A percentile compares a stretch with the other conserved stretches of the same genome.
Evolutionary conservation across 805 yeast genomes (phyloP).

Genomic region (Candida chauliodis): DNA sequence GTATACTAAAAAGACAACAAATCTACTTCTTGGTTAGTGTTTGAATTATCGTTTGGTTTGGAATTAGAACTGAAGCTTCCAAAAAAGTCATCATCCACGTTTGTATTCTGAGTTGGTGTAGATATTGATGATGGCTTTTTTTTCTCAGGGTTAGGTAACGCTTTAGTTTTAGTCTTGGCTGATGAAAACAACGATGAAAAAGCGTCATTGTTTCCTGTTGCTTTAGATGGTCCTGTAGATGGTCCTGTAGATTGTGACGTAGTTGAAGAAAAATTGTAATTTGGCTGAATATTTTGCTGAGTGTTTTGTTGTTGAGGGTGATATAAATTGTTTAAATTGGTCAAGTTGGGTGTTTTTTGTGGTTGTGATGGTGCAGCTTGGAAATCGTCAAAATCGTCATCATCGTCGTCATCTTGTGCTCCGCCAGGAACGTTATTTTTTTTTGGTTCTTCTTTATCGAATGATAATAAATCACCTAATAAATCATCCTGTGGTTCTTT

Average conservation of each 20-base stretch:
- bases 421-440: no score
- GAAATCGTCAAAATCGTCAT: conserved; percentile 79
- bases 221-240: conserved; percentile 30
- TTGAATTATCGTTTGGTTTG: conserved; percentile 9
- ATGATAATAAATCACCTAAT: conserved; percentile 44
- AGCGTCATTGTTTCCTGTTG: conserved; percentile 48
- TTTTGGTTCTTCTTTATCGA: conserved; percentile 24
- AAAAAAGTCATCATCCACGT: conserved; percentile 25
- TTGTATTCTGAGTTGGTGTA: conserved; percentile 2
- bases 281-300: conserved; percentile 13
- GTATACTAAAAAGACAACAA: conserved; percentile 42
- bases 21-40: conserved; percentile 40
- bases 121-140: conserved; percentile 9
- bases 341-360: conserved; percentile 9
- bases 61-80: conserved; percentile 28
- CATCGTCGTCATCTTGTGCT: conserved; percentile 50
- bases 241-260: conserved; percentile 38
- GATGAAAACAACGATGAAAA: conserved; percentile 66
- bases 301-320: conserved; percentile 19
- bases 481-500: conserved; percentile 43
- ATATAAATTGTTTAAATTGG: conserved; percentile 17
- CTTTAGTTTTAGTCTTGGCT: conserved; percentile 50
- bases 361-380: conserved; percentile 57
- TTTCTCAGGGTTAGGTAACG: conserved; percentile 16
- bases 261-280: conserved; percentile 14